Evolutionary conservation across 495 filamentous ascomycete species (phyloP), one percentile per base, ranked within the genome.

Genomic region (Trichocladium antarcticum): DNA sequence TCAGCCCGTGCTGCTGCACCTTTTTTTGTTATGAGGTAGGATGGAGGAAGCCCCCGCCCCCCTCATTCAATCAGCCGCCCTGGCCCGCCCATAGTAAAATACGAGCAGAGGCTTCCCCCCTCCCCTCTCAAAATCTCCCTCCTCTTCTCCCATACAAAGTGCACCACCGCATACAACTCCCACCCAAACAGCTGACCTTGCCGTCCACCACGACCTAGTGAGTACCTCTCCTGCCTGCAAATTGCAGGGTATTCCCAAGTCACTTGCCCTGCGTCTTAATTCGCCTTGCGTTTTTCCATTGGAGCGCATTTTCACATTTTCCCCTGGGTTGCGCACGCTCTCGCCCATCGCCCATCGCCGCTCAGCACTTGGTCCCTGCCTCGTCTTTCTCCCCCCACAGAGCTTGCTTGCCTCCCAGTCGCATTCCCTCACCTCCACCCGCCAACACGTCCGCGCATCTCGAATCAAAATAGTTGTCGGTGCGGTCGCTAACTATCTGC

Each of bases 41-140:
- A 78, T 56, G 54, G 57, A 55, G 42, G 44, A 41, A 34, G 31
- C 53, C 50, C 55, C 58, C 52, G 47, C 54, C 59, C 66, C 62
- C 59, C 59, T 62, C 67, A 60, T 68, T 70, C 71, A 75, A 74
- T 71, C 69, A 72, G 72, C 64, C 67, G 68, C 68, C 64, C 71
- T 71, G 68, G 71, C 71, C 64, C 67, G 68, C 68, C 64, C 71
- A 73, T 75, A 78, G 74, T 79, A 78, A 79, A 80, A 77, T 75
- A 70, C 69, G 68, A 62, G 64, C 62, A 54, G 61, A 59, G 67
- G 60, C 62, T 62, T 67, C 76, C 72, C 77, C 76, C 76, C 53
- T 57, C 54, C 62, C 57, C 56, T 61, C 66, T 52, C 63, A 80
- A 78, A 79, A 70, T 69, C 67, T 70, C 67, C 67, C 73, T 59